phyloP scores from a whole-genome alignment of 192 early-diverging fungal species.

The Gigaspora rosea region DNA sequence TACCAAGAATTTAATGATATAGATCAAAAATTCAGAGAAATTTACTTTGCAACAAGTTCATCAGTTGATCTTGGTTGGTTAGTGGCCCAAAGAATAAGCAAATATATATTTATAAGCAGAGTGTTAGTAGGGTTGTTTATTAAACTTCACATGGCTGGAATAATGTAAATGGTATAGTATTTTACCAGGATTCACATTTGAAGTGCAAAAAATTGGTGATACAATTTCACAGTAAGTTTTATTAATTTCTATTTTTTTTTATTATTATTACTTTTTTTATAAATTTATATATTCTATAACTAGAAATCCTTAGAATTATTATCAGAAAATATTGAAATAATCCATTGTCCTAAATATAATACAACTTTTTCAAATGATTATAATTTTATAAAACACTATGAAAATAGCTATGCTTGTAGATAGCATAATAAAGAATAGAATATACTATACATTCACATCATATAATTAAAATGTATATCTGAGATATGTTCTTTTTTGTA shows the following conservation, averaged over 20 bases:
- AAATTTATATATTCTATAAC: constrained; percentile 11
- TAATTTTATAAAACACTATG: constrained; percentile 31
- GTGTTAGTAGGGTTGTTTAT: background rate
- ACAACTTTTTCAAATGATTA: constrained; percentile 26
- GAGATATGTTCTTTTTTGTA: background rate
- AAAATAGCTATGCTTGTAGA: constrained; percentile 18
- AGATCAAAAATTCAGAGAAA: constrained; percentile 29
- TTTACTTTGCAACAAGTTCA: constrained; percentile 9
- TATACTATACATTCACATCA: background rate
- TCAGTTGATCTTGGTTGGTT: constrained; percentile 31
- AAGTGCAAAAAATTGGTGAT: constrained; percentile 19
- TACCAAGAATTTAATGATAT: constrained; percentile 6
- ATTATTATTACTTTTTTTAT: constrained; percentile 20
- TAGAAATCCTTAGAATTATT: constrained; percentile 23
- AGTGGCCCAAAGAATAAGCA: background rate
- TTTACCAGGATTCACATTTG: constrained; percentile 25
- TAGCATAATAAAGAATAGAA: constrained; percentile 7
- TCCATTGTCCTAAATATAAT: constrained; percentile 23
- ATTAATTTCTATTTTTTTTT: constrained; percentile 10
- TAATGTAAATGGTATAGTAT: constrained; percentile 17
- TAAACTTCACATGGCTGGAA: background rate
- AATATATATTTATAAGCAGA: constrained; percentile 19
- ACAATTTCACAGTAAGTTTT: constrained; percentile 22
- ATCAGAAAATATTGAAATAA: background rate
- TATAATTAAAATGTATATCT: background rate